These are phyloP conservation scores for Eucalyptus polybractea DNA, from an alignment of 345 rosid genomes.

Conservation along the genomic window DNA sequence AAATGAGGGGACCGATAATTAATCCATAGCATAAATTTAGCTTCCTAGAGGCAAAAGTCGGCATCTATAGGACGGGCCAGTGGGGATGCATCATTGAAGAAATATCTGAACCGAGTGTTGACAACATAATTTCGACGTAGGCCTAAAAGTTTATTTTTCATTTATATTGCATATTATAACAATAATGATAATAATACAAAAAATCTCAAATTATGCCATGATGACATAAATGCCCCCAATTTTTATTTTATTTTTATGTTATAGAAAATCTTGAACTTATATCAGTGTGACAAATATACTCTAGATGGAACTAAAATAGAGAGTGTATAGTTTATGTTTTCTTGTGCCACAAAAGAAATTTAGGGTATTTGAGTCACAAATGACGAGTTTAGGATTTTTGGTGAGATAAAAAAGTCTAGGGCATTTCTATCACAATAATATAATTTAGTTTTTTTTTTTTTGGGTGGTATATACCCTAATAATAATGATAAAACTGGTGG, in stretches of 20 bases:
- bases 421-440: not conserved
- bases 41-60: not conserved
- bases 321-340: not conserved
- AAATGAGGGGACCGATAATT: not conserved
- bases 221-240: fast-evolving
- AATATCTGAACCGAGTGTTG: not conserved
- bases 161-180: not conserved
- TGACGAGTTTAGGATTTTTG: not conserved
- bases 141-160: not conserved
- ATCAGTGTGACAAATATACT: not conserved
- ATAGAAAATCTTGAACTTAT: not conserved
- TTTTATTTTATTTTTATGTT: not conserved
- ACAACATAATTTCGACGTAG: not conserved
- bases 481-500: not conserved
- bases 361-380: no score
- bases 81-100: not conserved
- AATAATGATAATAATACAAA: not conserved
- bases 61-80: not conserved
- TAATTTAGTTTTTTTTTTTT: not conserved
- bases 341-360: not conserved
- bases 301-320: not conserved
- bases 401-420: not conserved
- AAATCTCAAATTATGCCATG: not conserved
- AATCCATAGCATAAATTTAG: not conserved
- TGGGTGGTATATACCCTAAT: not conserved